Base-by-base conservation (phyloP, 169 alveolate species). In the Cytauxzoon felis region DNA sequence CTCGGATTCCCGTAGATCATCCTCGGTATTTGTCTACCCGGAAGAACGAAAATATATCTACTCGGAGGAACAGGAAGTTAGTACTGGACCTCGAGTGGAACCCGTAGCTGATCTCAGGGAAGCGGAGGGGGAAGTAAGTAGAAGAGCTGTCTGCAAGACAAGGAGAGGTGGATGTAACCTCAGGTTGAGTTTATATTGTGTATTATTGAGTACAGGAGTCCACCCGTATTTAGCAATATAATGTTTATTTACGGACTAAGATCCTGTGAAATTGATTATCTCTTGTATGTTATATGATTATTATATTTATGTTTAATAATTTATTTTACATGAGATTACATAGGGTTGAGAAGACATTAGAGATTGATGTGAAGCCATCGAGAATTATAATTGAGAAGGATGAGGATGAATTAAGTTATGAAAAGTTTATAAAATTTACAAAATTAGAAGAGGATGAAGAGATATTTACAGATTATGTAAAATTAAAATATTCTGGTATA, bases 391-490 rank as follows among this genome's bases (percentile, higher is more conserved):
- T 0, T 34, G 42, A 18, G 57, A 30, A 3, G 38, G 57, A 56
- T 56, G 24, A 1, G 42, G 2, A 3, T 16, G 26, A 19, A 50
- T 16, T 4, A 16, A 21, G n/a, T 27, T 72, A 51, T 42, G 82
- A 72, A 33, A 53, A 58, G 68, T 72, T 72, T 58, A 88, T 83
- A 62, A 80, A 87, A 66, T 59, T 63, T 36, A 81, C 85, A 30
- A 93, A 90, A 50, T 67, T 87, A 41, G 93, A 76, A 23, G 88
- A 72, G 23, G 95, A 89, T 66, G 96, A 90, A 66, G 82, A 81
- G 5, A 87, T 89, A 19, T 80, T 90, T 75, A 87, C 87, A 42
- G 95, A 87, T 16, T 21, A 32, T 3, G 85, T 75, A 60, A 50
- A 50, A 2, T 62, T 59, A 19, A 2, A 26, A 8, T 62, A 29